Conservation (phyloP, 495 filamentous ascomycete species). For the Acidiella bohemica region DNA sequence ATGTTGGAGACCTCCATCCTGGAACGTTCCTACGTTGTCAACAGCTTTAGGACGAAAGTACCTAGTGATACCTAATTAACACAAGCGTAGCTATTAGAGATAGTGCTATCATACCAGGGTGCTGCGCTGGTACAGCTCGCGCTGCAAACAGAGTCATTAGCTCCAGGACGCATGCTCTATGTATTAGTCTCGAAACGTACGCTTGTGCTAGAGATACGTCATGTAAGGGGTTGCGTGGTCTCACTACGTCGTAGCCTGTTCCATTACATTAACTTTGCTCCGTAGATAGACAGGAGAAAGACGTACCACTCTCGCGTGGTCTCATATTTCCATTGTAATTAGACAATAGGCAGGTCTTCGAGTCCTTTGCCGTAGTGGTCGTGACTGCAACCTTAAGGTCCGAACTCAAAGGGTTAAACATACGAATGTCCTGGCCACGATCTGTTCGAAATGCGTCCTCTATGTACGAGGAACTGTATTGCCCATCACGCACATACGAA, state of each 20-base stretch:
- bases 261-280: too few species aligned
- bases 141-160: neutral
- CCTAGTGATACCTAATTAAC: too few species aligned
- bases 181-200: neutral
- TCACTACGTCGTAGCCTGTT: neutral
- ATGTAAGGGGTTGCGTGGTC: neutral
- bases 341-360: neutral
- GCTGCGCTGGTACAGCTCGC: neutral
- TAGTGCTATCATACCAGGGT: constrained; percentile 1
- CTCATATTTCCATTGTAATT: constrained; percentile 1
- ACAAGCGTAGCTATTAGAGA: too few species aligned
- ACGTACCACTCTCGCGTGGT: neutral
- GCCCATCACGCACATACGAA: neutral
- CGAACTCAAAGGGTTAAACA: neutral
- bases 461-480: neutral
- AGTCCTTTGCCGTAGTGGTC: neutral
- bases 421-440: neutral
- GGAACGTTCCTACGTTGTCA: constrained; percentile 18
- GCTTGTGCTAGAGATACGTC: neutral
- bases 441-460: neutral
- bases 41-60: constrained; percentile 5
- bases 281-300: too few species aligned
- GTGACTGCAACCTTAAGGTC: constrained; percentile 1
- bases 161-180: neutral
- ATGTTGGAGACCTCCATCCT: constrained; percentile 27